These are phyloP conservation scores for Globisporangium barbulae DNA, from an alignment of 352 stramenopile species.

Conservation along the genomic window DNA sequence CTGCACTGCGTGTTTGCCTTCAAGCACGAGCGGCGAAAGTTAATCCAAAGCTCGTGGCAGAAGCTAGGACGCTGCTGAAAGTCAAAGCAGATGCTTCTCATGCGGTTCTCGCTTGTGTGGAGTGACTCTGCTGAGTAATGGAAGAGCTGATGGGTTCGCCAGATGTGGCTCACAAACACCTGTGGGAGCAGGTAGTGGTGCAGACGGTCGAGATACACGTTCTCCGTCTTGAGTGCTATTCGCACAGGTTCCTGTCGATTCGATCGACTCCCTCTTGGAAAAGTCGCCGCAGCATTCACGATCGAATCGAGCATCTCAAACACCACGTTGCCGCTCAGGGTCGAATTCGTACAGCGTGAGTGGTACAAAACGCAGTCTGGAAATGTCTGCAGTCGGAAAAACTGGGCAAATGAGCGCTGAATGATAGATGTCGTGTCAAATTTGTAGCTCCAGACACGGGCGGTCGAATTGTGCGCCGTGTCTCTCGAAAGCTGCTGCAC, in stretches of 20 bases:
- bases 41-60: slow-evolving; percentile 14
- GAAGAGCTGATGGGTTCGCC: slow-evolving; percentile 31
- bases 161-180: slow-evolving; percentile 28
- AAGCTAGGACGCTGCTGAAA: slow-evolving; percentile 7
- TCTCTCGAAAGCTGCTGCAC: slow-evolving; percentile 1
- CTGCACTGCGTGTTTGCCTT: background rate
- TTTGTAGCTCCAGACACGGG: slow-evolving; percentile 35
- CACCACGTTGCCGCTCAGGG: slow-evolving; percentile 17
- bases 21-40: slow-evolving; percentile 4
- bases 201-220: slow-evolving; percentile 34
- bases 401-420: slow-evolving; percentile 26
- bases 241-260: background rate
- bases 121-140: slow-evolving; percentile 29
- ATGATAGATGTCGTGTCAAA: slow-evolving; percentile 33
- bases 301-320: slow-evolving; percentile 37
- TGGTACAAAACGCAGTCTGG: slow-evolving; percentile 33
- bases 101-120: background rate
- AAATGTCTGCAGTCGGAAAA: slow-evolving; percentile 17
- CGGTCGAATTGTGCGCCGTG: slow-evolving; percentile 7
- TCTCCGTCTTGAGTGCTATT: slow-evolving; percentile 15
- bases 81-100: slow-evolving; percentile 21
- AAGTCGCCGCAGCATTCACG: slow-evolving; percentile 15
- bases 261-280: background rate
- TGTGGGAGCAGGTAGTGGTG: slow-evolving; percentile 36
- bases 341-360: slow-evolving; percentile 9